Percentiles rank a stretch among this genome's conserved stretches.
phyloP scores from a whole-genome alignment of 2,329 filamentous ascomycete genomes.

The Aspergillus puulaauensis region DNA sequence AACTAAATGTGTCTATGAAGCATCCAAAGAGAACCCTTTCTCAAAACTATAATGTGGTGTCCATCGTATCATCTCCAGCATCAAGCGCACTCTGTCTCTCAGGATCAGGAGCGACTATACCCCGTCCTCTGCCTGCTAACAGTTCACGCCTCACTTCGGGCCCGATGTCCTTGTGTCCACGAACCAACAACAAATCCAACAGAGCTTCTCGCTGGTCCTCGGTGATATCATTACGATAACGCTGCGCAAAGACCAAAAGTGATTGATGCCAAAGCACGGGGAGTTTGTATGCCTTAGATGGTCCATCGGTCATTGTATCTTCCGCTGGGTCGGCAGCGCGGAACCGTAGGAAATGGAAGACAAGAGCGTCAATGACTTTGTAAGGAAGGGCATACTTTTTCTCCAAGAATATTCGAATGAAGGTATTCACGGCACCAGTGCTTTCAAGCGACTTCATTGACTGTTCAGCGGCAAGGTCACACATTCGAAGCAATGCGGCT shows the following conservation, averaged over 20 bases:
- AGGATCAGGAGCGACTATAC: constrained; percentile 56
- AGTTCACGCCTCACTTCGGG: constrained; percentile 89
- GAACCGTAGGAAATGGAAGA: constrained; percentile 96
- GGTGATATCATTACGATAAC: constrained; percentile 94
- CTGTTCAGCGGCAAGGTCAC: constrained; percentile 91
- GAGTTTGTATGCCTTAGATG: constrained; percentile 62
- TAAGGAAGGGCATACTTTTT: constrained; percentile 97
- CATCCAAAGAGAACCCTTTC: background rate
- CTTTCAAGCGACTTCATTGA: constrained; percentile 75
- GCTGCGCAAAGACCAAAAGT: constrained; percentile 84
- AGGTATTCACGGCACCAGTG: constrained; percentile 89
- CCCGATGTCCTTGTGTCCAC: constrained; percentile 84
- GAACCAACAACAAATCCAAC: constrained; percentile 78
- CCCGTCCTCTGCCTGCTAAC: constrained; percentile 81
- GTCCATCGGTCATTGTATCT: constrained; percentile 51
- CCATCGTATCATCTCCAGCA: constrained; percentile 88
- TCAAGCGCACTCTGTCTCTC: constrained; percentile 59
- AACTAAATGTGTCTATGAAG: background rate
- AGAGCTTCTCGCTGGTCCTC: constrained; percentile 92
- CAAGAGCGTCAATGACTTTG: constrained; percentile 89
- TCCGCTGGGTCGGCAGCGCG: constrained; percentile 61
- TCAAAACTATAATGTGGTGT: constrained; percentile 54
- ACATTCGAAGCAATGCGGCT: constrained; percentile 85
- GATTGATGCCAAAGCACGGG: constrained; percentile 97
- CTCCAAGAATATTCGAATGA: constrained; percentile 88